Conservation (phyloP, 768 basidiomycete genomes). For the Lenzites betulinus region DNA sequence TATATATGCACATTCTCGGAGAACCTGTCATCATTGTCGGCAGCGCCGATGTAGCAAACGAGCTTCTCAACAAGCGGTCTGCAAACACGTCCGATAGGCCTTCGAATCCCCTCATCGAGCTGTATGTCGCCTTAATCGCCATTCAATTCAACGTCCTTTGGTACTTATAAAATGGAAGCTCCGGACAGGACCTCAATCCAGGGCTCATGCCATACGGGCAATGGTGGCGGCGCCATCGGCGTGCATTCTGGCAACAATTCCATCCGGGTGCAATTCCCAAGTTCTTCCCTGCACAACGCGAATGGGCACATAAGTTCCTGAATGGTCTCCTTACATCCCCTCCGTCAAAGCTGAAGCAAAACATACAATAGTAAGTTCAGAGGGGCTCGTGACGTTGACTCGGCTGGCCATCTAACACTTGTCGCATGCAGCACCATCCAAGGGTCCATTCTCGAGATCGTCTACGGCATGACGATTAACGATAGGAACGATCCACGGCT, state of each 20-base stretch:
- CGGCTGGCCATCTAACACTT: neutral
- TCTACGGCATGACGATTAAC: conserved; percentile 31
- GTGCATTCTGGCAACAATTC: conserved; percentile 12
- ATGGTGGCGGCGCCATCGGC: conserved; percentile 15
- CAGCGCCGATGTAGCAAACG: neutral
- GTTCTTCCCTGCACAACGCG: neutral
- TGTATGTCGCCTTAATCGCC: conserved; percentile 19
- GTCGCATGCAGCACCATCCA: neutral
- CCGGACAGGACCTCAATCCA: conserved; percentile 3
- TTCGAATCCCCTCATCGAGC: neutral
- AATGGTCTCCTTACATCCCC: neutral
- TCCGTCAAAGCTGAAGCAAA: neutral
- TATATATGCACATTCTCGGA: neutral
- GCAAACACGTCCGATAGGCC: neutral
- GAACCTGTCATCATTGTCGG: neutral
- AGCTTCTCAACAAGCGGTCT: neutral
- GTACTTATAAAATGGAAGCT: neutral
- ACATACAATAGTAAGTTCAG: conserved; percentile 8
- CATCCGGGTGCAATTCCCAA: neutral
- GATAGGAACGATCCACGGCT: conserved; percentile 30
- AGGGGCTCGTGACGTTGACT: neutral
- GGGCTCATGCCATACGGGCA: conserved; percentile 10
- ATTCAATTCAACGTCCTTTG: neutral
- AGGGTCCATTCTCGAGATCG: conserved; percentile 25
- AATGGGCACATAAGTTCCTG: neutral